Evolutionary conservation across 2,329 filamentous ascomycete genomes (phyloP).

Genomic region (Elsinoe necatrix): DNA sequence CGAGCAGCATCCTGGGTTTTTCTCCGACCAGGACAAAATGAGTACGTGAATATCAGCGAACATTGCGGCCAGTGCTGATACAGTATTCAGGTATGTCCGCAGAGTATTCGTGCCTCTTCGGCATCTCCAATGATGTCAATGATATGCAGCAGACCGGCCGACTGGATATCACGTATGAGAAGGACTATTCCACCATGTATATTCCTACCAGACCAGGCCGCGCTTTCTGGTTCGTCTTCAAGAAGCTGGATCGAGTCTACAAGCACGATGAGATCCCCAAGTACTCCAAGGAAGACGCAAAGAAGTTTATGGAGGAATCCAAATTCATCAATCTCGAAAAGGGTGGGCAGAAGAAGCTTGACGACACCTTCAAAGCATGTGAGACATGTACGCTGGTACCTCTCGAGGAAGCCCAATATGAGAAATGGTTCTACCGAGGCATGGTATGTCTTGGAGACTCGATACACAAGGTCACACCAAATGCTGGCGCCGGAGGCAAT

Average conservation of each 20-base stretch:
- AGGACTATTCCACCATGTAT: constrained; percentile 25
- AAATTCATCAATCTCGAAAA: constrained; percentile 17
- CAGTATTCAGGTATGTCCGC: constrained; percentile 17
- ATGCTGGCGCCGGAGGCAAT: constrained; percentile 22
- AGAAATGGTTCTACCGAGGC: constrained; percentile 23
- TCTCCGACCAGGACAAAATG: constrained; percentile 20
- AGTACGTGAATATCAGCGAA: neutral
- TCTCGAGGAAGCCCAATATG: constrained; percentile 23
- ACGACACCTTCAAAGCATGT: constrained; percentile 23
- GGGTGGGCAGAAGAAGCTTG: constrained; percentile 21
- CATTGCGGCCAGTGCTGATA: neutral
- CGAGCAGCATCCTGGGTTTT: constrained; percentile 16
- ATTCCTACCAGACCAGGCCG: constrained; percentile 26
- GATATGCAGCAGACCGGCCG: constrained; percentile 19
- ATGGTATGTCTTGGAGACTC: constrained; percentile 24
- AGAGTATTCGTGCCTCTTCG: constrained; percentile 33
- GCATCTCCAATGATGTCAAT: constrained; percentile 29
- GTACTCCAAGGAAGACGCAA: constrained; percentile 30
- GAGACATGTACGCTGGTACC: constrained; percentile 25
- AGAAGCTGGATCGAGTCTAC: constrained; percentile 25
- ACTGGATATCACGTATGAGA: constrained; percentile 21
- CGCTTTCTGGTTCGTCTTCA: constrained; percentile 34
- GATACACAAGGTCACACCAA: constrained; percentile 24
- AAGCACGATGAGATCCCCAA: constrained; percentile 29
- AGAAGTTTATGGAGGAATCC: constrained; percentile 19